These are phyloP conservation scores for Moesziomyces sp. DNA, from an alignment of 1,284 basidiomycete genomes.

Conservation along the genomic window DNA sequence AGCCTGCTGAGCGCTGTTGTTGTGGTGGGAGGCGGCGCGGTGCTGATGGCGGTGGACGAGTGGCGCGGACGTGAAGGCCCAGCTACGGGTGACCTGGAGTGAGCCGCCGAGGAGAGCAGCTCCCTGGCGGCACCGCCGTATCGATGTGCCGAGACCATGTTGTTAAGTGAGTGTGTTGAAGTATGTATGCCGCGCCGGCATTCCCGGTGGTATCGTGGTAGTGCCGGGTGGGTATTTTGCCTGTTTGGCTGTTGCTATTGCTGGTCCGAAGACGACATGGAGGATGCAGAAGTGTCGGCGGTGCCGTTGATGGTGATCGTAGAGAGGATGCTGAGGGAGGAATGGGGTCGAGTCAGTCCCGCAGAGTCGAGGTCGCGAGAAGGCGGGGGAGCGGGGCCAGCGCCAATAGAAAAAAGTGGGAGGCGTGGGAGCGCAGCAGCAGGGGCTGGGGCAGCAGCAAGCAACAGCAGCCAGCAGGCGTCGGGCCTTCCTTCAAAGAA, in stretches of 20 bases:
- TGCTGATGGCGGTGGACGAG: slow-evolving; percentile 36
- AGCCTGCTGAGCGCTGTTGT: slow-evolving; percentile 19
- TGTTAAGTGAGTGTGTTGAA: not conserved
- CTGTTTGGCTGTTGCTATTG: not conserved
- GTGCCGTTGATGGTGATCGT: not conserved
- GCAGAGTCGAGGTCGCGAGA: no score
- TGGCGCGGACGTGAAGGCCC: slow-evolving; percentile 28
- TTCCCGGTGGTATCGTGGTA: not conserved
- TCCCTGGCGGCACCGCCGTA: slow-evolving; percentile 30
- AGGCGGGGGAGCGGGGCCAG: no score
- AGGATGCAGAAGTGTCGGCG: not conserved
- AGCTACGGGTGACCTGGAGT: slow-evolving; percentile 8
- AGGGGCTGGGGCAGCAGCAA: no score
- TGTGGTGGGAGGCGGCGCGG: slow-evolving; percentile 6
- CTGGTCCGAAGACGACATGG: not conserved
- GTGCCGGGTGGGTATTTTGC: no score
- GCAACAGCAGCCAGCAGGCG: not conserved
- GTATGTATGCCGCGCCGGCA: not conserved
- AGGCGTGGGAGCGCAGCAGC: not conserved
- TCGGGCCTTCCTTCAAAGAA: not conserved
- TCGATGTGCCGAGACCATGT: slow-evolving; percentile 27
- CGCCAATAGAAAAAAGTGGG: not conserved
- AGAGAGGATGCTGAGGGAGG: no score
- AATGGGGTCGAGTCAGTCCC: no score
- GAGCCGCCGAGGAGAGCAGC: slow-evolving; percentile 22